Evolutionary conservation across 176 grass and related monocot genomes (phyloP), one percentile per base, ranked within the genome.

Genomic region (Areca catechu): DNA sequence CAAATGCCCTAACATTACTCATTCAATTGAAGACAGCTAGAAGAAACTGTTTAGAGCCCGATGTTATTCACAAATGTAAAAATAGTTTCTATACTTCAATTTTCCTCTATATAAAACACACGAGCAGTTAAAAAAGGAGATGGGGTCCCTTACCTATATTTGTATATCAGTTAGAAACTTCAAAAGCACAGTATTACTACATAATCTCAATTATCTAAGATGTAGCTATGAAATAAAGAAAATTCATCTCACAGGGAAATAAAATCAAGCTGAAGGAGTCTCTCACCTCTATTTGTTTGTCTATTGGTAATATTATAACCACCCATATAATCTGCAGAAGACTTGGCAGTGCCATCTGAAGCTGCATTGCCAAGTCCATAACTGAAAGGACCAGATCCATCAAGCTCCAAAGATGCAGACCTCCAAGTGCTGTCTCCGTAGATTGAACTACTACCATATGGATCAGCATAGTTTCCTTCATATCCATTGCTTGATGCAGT

Each of bases 391-490:
- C 61, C 61, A 67, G 85, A 76, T 16, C 76, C 79, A 62, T 89
- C 73, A 25, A 80, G 62, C 77, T 83, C 80, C 50, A 80, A 83
- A 77, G 85, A 80, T 12, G 73, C 27, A 50, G 83, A 80, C 61
- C 71, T 72, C 85, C 85, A 89, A 7, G 85, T 80, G 28, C 77
- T 17, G 30, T 89, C 77, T 22, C 79, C 79, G 83, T 91, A 86
- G 49, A 91, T 86, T 50, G 82, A 86, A 65, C 66, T 83, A 60
- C 74, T 82, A 20, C 56, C 72, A 65, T 79, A 80, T 69, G 62
- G 22, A 56, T 81, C 75, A 20, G 29, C 60, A 56, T 73, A 74
- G 60, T 73, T 82, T 54, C 69, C 66, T 53, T 80, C 88, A 74
- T 77, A 80, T 58, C 58, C 73, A 77, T 76, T 79, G 79, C 69